Evolutionary conservation across 2,329 filamentous ascomycete species (phyloP), one percentile per base, ranked within the genome.

Genomic region (Claviceps paspali): DNA sequence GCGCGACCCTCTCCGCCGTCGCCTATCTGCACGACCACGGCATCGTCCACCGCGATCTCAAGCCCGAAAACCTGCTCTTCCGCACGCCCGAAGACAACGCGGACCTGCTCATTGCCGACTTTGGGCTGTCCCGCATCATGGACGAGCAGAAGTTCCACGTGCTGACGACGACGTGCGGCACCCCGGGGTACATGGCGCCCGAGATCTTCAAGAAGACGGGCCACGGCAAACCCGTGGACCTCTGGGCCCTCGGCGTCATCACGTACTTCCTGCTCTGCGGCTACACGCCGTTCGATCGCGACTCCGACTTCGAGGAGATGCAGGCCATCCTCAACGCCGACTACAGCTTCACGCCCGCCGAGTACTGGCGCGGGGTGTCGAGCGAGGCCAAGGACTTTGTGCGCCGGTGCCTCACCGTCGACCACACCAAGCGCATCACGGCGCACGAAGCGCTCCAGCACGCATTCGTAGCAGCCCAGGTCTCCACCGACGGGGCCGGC

Each of bases 201-300:
- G 91, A 98, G 59, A 98, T 98, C 52, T 98, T 98, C 65, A 94
- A 94, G 61, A 98, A 98, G 68, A 87, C 82, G 6, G 91, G 91
- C 19, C 91, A 98, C 57, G 91, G 91, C 45, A 98, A 96, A 61
- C 87, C 91, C 48, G 91, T 98, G 37, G 91, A 98, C 57, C 79
- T 98, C 45, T 98, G 91, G 91, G 91, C 91, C 27, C 85, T 96
- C 44, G 91, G 91, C 33, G 91, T 98, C 30, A 98, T 98, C 54
- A 96, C 91, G 23, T 98, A 96, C 65, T 98, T 98, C 65, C 68
- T 98, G 22, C 78, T 98, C 35, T 96, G 91, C 60, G 91, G 91
- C 41, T 96, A 96, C 63, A 98, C 91, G 1, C 91, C 91, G 10
- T 98, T 98, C 57, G 91, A 98, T 61, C 82, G 91, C 39, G 91